Conservation (phyloP, 768 basidiomycete genomes). For the Suillus cothurnatus region DNA sequence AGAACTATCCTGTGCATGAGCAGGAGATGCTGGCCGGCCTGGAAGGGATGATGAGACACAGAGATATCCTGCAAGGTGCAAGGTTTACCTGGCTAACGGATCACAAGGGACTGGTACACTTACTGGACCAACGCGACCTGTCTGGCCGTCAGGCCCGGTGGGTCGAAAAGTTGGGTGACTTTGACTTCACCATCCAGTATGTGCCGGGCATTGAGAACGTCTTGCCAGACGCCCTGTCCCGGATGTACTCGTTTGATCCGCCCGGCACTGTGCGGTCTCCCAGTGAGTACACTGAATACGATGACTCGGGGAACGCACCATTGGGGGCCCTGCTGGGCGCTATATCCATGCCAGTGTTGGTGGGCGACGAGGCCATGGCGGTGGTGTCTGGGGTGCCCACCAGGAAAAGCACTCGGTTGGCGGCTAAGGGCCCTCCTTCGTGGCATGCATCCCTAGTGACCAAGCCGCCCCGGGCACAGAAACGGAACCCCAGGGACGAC, state of each 20-base stretch:
- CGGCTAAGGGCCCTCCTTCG: no score
- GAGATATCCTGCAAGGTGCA: conserved; percentile 32
- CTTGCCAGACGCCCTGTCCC: not conserved
- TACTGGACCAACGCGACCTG: conserved; percentile 36
- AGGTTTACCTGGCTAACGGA: conserved; percentile 35
- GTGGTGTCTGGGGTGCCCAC: no score
- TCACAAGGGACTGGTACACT: conserved; percentile 25
- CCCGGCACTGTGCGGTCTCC: no score
- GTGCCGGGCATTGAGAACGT: conserved; percentile 24
- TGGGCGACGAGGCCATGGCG: no score
- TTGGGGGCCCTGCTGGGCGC: no score
- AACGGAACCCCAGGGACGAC: no score
- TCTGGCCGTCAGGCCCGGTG: conserved; percentile 38
- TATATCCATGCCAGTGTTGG: no score
- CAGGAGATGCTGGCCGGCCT: conserved; percentile 40
- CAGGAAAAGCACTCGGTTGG: no score
- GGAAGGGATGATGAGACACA: conserved; percentile 34
- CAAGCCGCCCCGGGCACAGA: no score
- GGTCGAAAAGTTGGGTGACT: conserved; percentile 32
- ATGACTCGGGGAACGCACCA: no score
- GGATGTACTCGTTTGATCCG: not conserved
- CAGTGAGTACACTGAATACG: no score
- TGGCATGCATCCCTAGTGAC: no score
- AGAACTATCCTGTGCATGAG: conserved; percentile 43
- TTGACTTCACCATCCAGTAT: conserved; percentile 25